Base-by-base conservation (phyloP, 306 rosid species). In the Dalbergia oliveri region DNA sequence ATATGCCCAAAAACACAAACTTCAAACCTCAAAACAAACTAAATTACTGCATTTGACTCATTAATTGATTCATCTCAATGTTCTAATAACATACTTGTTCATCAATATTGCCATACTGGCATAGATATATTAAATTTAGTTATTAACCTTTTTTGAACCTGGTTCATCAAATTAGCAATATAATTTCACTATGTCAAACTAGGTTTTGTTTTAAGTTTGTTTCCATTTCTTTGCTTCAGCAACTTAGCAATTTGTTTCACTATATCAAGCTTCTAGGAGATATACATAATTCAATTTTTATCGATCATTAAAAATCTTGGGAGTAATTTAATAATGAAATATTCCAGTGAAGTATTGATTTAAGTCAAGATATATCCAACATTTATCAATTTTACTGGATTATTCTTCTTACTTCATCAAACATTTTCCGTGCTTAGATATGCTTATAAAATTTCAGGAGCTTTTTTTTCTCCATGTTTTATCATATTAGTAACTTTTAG, bases 401-500 rank as follows among this genome's bases (percentile, higher is more conserved):
- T 57, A 61, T 70, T 56, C 51, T 34, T 69, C 74, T 44, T 61
- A 83, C n/a, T 80, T 59, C 37, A 59, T 59, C 71, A 45, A 65
- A 41, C 53, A 37, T 61, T 79, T 43, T 11, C 37, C n/a, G 65
- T 69, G 59, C 75, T 69, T 69, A 11, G 68, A 69, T 66, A 71
- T 66, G 83, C 70, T 56, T 64, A 70, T 73, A 63, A 86, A 61
- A 54, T 79, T 83, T 79, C 72, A 81, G 65, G 75, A 47, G 79
- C 75, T 13, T 35, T 23, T 51, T 19, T 37, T 11, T 26, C 1
- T 26, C 1, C 31, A 26, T 6, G 9, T 61, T 73, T 53, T 51
- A 19, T 69, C 26, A 81, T 79, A 56, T 53, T 56, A 60, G 64
- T 78, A 57, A 83, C 43, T 77, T 75, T 12, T 69, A 75, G 59